phyloP scores from a whole-genome alignment of 306 rosid species.

The Prunus padus region DNA sequence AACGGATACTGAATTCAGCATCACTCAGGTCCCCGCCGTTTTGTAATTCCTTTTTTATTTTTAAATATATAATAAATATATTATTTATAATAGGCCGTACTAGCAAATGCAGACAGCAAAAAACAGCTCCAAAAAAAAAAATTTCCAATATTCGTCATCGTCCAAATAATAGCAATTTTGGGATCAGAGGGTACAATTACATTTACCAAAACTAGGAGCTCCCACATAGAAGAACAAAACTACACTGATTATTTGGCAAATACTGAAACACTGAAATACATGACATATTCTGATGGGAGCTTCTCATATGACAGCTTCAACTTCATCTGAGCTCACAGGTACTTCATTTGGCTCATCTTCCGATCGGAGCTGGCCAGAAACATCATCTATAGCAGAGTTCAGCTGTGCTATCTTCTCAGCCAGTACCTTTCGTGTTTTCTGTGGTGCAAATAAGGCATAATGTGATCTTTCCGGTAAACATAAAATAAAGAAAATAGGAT shows the following conservation, averaged over 20 bases:
- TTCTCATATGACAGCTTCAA: constrained; percentile 67
- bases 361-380: constrained; percentile 73
- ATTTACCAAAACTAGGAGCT: constrained; percentile 5
- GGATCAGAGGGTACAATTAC: neutral
- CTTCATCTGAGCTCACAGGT: constrained; percentile 65
- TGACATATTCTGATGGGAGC: constrained; percentile 7
- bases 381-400: constrained; percentile 88
- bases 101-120: neutral
- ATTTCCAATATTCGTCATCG: neutral
- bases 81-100: too few relatives aligned
- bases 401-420: constrained; percentile 83
- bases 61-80: neutral
- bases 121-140: neutral
- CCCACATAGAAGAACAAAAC: constrained; percentile 15
- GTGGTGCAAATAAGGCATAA: constrained; percentile 25
- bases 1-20: neutral
- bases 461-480: neutral
- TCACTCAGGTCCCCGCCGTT: neutral
- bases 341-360: constrained; percentile 64
- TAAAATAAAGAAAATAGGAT: neutral
- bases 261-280: constrained; percentile 17
- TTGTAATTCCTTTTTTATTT: neutral
- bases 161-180: constrained; percentile 8
- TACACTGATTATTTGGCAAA: constrained; percentile 35
- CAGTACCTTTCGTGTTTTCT: constrained; percentile 82